Percentiles rank a stretch among this genome's conserved stretches.
Evolutionary conservation across 2,329 filamentous ascomycete species (phyloP).

Genomic region (Pestalotiopsis sp.): DNA sequence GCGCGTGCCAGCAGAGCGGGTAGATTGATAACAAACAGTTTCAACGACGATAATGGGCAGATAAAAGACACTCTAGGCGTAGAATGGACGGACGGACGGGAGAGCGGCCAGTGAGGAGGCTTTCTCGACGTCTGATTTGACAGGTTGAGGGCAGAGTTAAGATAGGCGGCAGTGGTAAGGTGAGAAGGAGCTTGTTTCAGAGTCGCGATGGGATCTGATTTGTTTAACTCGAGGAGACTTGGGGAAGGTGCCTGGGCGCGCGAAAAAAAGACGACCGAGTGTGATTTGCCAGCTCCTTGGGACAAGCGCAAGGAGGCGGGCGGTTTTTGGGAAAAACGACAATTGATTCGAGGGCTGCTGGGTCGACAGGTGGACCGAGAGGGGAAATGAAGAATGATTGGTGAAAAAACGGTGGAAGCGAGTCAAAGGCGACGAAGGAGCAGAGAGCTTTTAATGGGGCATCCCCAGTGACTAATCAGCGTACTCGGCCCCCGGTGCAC

Average conservation of each 20-base stretch:
- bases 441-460: constrained; percentile 35
- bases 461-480: constrained; percentile 36
- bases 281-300: constrained; percentile 15
- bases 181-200: not conserved
- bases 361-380: constrained; percentile 33
- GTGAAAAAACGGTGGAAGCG: constrained; percentile 35
- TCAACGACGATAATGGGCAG: constrained; percentile 15
- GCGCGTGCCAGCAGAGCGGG: constrained; percentile 14
- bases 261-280: not conserved
- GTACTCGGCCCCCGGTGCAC: constrained; percentile 20
- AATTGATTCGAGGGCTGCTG: constrained; percentile 36
- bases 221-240: not conserved
- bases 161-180: not conserved
- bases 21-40: constrained; percentile 13
- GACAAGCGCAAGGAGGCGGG: constrained; percentile 8
- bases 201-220: not conserved
- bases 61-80: not conserved
- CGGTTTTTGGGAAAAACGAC: constrained; percentile 22
- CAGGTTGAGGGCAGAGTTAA: not conserved
- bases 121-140: not conserved
- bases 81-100: not conserved
- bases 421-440: constrained; percentile 34
- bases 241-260: not conserved
- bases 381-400: constrained; percentile 32
- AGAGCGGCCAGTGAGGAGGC: not conserved